Evolutionary conservation across 176 grass and related monocot genomes (phyloP), one percentile per base, ranked within the genome.

Genomic region (Aegilops longissima): DNA sequence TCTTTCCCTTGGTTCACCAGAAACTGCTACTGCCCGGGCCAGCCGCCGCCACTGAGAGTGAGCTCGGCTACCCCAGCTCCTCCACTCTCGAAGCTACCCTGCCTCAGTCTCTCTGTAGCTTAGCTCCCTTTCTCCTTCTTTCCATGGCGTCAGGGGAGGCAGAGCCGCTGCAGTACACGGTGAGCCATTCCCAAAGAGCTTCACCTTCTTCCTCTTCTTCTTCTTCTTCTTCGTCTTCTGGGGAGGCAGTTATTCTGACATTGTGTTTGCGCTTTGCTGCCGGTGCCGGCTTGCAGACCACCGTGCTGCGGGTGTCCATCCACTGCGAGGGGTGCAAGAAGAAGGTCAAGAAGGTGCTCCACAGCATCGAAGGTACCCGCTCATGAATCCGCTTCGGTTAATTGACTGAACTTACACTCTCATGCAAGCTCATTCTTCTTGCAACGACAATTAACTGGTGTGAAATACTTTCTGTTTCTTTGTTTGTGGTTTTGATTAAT

Each of bases 301-400:
- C 91, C 9, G 84, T 80, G 84, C 83, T 98, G 58, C 91, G 89
- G 66, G 93, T 95, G 64, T 94, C 96, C 56, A 92, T 98, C 80
- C 96, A 98, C 85, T 98, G 96, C 80, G 93, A 95, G 81, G 96
- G 96, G 5, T 98, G 96, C 91, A 94, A 88, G 90, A 98, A 92
- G 84, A 95, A 98, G 84, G 96, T 98, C n/a, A 94, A 74, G 89
- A 98, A 84, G 72, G 90, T 95, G 29, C 91, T 98, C 24, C 80
- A 82, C 31, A 81, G 11, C 81, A 92, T 94, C 61, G 90, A 92
- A 73, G 96, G 95, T 97, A 80, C 4, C 23, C 0, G 3, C 17
- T 38, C 1, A 18, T 69, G 29, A 18, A 9, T 0, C 38, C 31
- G 5, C 24, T 36, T 71, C 86, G 12, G 38, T 29, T 59, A 7